Base-by-base conservation (phyloP, 2,329 filamentous ascomycete genomes). In the Scolecobasidium constrictum region DNA sequence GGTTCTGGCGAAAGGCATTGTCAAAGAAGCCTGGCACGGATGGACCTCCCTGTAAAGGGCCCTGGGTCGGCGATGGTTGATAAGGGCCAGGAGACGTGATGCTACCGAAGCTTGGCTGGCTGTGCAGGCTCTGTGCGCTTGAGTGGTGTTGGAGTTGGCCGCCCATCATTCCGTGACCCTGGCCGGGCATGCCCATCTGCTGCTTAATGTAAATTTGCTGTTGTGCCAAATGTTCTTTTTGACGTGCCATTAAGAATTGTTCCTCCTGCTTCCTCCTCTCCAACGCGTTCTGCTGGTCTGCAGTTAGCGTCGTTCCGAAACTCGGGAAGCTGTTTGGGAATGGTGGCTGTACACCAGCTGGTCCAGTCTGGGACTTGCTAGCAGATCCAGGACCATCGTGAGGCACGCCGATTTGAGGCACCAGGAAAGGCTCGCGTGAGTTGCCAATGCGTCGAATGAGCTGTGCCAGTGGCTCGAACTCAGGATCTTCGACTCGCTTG, bases 221-320 rank as follows among this genome's bases (percentile, higher is more conserved):
- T 49, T 87, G 84, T 49, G 87, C 83, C 43, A 95, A 75, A 52
- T 86, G 86, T 59, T 98, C 92, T 52, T 94, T 86, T 61, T 98
- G 92, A 34, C 92, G 82, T 36, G 93, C 92, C 78, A 96, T 93
- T 26, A 94, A 72, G 59, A 92, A 94, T 59, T 98, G 92, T 57
- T 98, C 93, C 62, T 98, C 92, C 60, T 98, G 92, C 68, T 98
- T 98, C 41, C 92, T 76, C 42, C 92, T 78, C 65, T 98, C 92
- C 2, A 98, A 69, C 31, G 94, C 94, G 64, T 98, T 98, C 59
- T 98, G 92, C 62, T 98, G 92, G 56, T 96, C 90, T 0, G 92
- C 92, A 6, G 93, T 98, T 52, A 98, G 69, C 1, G 93, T 98
- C 5, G 92, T 87, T 4, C 92, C 92, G 59, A 96, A 98, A 57